Conservation (phyloP, 2,329 filamentous ascomycete genomes). For the Teratosphaeria pseudoeucalypti region DNA sequence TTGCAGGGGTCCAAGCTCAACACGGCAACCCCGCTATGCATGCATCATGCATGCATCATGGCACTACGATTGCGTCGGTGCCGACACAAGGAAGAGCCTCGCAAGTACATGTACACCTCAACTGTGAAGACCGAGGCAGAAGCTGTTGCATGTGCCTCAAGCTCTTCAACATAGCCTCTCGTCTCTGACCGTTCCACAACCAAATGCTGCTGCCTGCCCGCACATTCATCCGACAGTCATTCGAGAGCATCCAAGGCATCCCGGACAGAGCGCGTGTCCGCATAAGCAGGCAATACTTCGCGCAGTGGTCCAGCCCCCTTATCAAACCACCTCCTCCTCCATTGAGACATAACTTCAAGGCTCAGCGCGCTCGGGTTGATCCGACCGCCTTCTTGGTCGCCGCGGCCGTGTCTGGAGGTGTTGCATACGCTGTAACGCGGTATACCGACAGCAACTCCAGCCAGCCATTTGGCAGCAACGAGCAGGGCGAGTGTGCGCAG, state of each 20-base stretch:
- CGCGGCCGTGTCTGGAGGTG: constrained; percentile 10
- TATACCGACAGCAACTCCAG: constrained; percentile 11
- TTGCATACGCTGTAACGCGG: constrained; percentile 15
- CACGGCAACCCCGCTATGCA: not conserved
- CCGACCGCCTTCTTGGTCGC: constrained; percentile 14
- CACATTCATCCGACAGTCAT: not conserved
- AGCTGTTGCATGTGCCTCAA: not conserved
- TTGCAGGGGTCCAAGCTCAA: not conserved
- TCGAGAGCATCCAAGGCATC: not conserved
- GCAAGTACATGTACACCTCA: not conserved
- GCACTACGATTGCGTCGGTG: not conserved
- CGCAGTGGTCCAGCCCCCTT: not conserved
- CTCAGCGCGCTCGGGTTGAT: constrained; percentile 7
- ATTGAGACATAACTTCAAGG: not conserved
- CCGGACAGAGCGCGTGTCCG: not conserved
- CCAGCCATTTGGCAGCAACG: constrained; percentile 1
- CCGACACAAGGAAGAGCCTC: not conserved
- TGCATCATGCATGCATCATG: not conserved
- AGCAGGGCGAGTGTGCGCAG: not conserved
- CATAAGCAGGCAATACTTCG: not conserved
- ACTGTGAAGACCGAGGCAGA: not conserved
- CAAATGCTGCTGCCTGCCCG: not conserved
- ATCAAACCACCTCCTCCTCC: not conserved
- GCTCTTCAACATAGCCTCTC: not conserved
- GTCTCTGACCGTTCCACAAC: not conserved